A percentile compares a stretch with the other conserved stretches of the same genome.
Evolutionary conservation across 257 asterid genomes (phyloP).

Genomic region (Mitragyna speciosa): DNA sequence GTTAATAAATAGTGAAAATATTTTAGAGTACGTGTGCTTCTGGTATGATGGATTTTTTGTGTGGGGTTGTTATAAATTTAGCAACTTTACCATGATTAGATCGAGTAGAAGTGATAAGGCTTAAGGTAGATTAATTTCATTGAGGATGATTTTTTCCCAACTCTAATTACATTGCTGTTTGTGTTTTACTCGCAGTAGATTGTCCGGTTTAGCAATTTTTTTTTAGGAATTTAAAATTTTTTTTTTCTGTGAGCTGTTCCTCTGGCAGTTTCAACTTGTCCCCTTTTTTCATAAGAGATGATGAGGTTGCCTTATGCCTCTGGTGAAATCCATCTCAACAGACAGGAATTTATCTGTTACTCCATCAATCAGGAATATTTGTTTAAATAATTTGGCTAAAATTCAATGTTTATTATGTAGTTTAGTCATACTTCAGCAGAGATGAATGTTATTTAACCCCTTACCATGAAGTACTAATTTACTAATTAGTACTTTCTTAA

Average conservation of each 20-base stretch:
- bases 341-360: too few species aligned
- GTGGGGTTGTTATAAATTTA: constrained; percentile 1
- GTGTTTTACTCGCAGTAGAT: background rate
- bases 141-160: background rate
- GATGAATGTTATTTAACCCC: too few species aligned
- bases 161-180: background rate
- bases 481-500: too few species aligned
- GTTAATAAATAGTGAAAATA: background rate
- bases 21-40: background rate
- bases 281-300: background rate
- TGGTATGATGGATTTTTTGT: background rate
- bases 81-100: background rate
- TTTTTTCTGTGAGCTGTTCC: background rate
- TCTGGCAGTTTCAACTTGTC: background rate
- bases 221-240: background rate
- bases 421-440: too few species aligned
- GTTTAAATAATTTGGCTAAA: too few species aligned
- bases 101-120: background rate
- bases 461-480: too few species aligned
- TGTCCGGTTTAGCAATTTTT: background rate
- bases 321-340: too few species aligned
- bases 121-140: background rate
- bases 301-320: background rate
- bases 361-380: too few species aligned
- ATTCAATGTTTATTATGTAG: too few species aligned